phyloP scores from a whole-genome alignment of 352 stramenopile species.

The Globisporangium megalacanthum region DNA sequence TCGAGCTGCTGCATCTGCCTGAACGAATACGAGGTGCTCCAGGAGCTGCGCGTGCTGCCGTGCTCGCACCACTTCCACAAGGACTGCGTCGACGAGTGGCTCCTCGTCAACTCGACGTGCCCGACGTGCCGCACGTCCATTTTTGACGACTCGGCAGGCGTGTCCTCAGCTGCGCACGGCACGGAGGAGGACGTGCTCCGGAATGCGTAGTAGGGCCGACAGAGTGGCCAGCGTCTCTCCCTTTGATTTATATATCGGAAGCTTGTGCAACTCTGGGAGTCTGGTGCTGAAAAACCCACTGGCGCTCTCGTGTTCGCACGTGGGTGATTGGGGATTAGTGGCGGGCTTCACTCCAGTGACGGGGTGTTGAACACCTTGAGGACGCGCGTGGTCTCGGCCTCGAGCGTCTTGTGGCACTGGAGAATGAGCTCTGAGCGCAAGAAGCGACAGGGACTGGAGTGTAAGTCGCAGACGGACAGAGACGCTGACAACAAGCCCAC shows the following conservation, averaged over 20 bases:
- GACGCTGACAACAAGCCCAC: background rate
- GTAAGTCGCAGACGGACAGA: no score
- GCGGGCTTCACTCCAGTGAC: background rate
- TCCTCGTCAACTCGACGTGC: conserved; percentile 84
- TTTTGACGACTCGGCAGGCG: conserved; percentile 25
- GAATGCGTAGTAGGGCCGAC: conserved; percentile 31
- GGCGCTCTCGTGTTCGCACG: no score
- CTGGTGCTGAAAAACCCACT: background rate
- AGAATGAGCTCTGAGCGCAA: conserved; percentile 5
- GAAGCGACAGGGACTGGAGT: background rate
- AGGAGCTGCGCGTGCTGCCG: conserved; percentile 91
- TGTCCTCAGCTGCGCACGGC: conserved; percentile 8
- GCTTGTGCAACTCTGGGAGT: background rate
- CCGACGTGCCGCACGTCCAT: conserved; percentile 86
- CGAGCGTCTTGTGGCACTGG: conserved; percentile 7
- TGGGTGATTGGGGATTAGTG: no score
- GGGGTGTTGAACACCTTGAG: conserved; percentile 5
- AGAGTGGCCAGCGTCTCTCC: background rate
- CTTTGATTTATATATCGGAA: conserved; percentile 14
- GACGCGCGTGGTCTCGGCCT: conserved; percentile 9
- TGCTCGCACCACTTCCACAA: conserved; percentile 96
- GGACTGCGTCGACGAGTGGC: conserved; percentile 88
- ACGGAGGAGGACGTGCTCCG: conserved; percentile 60
- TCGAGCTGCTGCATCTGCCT: conserved; percentile 90
- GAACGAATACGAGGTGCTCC: conserved; percentile 81